Evolutionary conservation across 768 basidiomycete genomes (phyloP).

Genomic region (Lyophyllum atratum): DNA sequence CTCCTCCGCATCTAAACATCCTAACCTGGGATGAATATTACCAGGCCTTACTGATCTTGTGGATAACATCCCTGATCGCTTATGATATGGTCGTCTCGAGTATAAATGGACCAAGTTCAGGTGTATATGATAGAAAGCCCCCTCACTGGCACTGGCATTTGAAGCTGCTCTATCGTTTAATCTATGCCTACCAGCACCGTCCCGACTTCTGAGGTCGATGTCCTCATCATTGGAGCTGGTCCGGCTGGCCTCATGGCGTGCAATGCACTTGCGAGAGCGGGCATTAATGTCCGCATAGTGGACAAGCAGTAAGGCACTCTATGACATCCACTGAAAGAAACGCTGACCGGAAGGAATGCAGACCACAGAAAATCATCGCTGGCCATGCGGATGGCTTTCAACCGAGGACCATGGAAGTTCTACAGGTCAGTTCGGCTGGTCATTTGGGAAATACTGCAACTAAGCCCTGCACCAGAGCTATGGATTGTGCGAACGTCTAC

Average conservation of each 20-base stretch:
- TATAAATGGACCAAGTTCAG: not conserved
- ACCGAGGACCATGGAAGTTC: constrained; percentile 54
- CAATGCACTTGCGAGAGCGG: constrained; percentile 58
- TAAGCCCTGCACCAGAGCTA: constrained; percentile 55
- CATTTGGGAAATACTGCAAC: not conserved
- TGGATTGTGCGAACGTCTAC: constrained; percentile 65
- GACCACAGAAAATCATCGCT: constrained; percentile 48
- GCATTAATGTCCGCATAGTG: constrained; percentile 59
- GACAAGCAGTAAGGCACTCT: constrained; percentile 51
- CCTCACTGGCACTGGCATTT: not conserved
- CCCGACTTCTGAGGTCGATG: constrained; percentile 50
- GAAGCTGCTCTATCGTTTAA: not conserved
- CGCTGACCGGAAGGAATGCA: constrained; percentile 17
- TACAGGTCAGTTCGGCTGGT: constrained; percentile 39
- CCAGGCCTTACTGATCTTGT: not conserved
- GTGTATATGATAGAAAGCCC: not conserved
- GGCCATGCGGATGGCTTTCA: constrained; percentile 66
- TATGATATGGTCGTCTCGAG: not conserved
- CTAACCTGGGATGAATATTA: not conserved
- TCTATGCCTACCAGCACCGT: constrained; percentile 24
- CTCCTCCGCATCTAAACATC: not conserved
- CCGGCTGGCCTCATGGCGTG: constrained; percentile 69
- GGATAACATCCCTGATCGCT: not conserved
- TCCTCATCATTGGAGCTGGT: constrained; percentile 64
- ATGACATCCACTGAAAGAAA: not conserved